Conservation (phyloP, 345 rosid genomes). For the Linum lewisii region DNA sequence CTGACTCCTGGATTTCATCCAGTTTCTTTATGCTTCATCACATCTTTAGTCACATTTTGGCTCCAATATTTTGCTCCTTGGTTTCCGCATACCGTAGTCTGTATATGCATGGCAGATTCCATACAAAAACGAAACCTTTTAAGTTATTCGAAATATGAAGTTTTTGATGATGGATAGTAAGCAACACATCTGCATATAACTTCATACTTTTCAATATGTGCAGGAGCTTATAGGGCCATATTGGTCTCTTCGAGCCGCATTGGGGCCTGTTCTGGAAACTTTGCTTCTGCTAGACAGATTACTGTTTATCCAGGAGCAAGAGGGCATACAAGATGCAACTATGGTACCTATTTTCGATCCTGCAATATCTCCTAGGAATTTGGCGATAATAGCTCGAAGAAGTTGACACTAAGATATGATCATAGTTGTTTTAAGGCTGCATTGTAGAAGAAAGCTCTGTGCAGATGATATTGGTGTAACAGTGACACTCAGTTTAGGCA, state of each 20-base stretch:
- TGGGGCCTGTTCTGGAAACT: slow-evolving; percentile 81
- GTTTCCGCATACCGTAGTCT: not conserved
- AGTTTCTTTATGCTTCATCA: slow-evolving; percentile 1
- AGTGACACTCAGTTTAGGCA: too few relatives aligned
- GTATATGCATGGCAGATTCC: not conserved
- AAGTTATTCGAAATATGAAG: too few relatives aligned
- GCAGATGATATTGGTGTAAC: too few relatives aligned
- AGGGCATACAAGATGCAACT: slow-evolving; percentile 34
- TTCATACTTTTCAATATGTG: slow-evolving; percentile 5
- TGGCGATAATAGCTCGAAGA: slow-evolving; percentile 73
- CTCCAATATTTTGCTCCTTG: not conserved
- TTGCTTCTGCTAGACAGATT: slow-evolving; percentile 76
- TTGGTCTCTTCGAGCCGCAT: slow-evolving; percentile 90
- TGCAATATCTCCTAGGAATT: slow-evolving; percentile 71
- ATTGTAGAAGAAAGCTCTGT: too few relatives aligned
- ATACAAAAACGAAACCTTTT: too few relatives aligned
- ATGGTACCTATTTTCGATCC: slow-evolving; percentile 87
- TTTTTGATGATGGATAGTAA: not conserved
- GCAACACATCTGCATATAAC: not conserved
- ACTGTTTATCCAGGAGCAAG: slow-evolving; percentile 83
- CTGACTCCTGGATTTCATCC: not conserved
- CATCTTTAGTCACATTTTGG: not conserved
- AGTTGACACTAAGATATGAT: slow-evolving; percentile 13
- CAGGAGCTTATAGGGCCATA: slow-evolving; percentile 80
- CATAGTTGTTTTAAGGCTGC: not conserved